These are phyloP conservation scores for Pichia cabralensis DNA, from an alignment of 805 yeast genomes.

Conservation along the genomic window DNA sequence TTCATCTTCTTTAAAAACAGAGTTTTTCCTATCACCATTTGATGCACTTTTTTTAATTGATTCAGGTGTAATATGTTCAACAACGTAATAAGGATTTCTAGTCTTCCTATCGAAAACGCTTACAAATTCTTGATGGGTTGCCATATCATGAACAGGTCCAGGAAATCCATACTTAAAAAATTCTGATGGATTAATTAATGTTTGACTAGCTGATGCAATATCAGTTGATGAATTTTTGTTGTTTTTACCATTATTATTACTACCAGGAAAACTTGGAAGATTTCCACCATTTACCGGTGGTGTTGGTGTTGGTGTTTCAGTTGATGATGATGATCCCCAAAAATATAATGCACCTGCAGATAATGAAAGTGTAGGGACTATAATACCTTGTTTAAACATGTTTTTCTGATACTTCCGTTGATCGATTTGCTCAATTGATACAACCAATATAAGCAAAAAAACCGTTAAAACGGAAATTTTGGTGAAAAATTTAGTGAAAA, in stretches of 20 bases:
- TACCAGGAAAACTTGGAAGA: no score
- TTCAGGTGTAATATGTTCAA: constrained; percentile 78
- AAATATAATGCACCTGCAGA: constrained; percentile 21
- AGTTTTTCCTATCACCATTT: constrained; percentile 65
- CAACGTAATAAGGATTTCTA: constrained; percentile 75
- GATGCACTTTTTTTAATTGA: constrained; percentile 42
- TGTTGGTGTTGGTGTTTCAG: constrained; percentile 6
- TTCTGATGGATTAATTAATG: constrained; percentile 68
- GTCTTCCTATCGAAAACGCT: constrained; percentile 79
- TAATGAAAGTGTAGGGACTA: constrained; percentile 14
- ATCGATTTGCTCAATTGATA: no score
- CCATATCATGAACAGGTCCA: constrained; percentile 85
- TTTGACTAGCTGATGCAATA: no score
- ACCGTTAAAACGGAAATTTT: no score
- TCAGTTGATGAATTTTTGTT: background rate
- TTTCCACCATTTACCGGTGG: no score
- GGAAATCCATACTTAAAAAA: constrained; percentile 92
- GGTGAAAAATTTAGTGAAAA: no score
- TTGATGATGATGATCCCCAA: constrained; percentile 15
- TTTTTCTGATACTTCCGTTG: no score
- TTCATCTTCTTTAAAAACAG: constrained; percentile 84
- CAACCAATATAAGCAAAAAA: background rate
- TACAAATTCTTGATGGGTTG: constrained; percentile 63
- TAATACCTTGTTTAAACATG: constrained; percentile 12
- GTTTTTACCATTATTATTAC: constrained; percentile 7